Percentiles rank a stretch among this genome's conserved stretches.
Evolutionary conservation across 257 asterid species (phyloP).

Genomic region (Eustoma russellianum): DNA sequence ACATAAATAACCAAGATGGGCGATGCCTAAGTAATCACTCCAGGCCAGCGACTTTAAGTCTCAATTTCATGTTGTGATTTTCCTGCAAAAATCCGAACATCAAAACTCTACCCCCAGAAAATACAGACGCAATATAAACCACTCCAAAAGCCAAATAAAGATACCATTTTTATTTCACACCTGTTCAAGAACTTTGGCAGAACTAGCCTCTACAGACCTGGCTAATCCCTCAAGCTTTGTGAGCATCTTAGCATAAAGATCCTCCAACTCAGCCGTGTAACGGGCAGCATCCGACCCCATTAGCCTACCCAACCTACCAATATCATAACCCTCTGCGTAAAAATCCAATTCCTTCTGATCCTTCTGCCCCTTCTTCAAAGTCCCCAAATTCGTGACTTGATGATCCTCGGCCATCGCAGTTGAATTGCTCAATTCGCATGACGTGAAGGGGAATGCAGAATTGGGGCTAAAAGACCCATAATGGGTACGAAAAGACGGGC

Average conservation of each 20-base stretch:
- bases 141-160: no score
- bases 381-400: conserved; percentile 20
- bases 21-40: conserved; percentile 27
- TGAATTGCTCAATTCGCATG: conserved; percentile 37
- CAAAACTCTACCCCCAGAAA: neutral
- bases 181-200: conserved; percentile 71
- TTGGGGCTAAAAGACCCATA: conserved; percentile 65
- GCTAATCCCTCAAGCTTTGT: conserved; percentile 57
- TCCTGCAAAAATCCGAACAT: conserved; percentile 45
- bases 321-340: conserved; percentile 59
- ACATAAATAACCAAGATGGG: conserved; percentile 13
- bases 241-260: conserved; percentile 73
- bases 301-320: conserved; percentile 48
- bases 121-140: no score
- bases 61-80: conserved; percentile 55
- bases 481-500: conserved; percentile 76
- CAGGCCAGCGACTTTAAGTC: conserved; percentile 81
- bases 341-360: conserved; percentile 57
- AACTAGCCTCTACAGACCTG: conserved; percentile 54
- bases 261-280: conserved; percentile 62
- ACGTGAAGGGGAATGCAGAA: conserved; percentile 52
- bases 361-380: conserved; percentile 21
- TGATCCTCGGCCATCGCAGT: conserved; percentile 67
- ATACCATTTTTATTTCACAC: no score
- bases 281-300: conserved; percentile 46